A percentile compares a stretch with the other conserved stretches of the same genome.
These are phyloP conservation scores for Lathyrus tuberosus DNA, from an alignment of 306 rosid genomes.

Conservation along the genomic window DNA sequence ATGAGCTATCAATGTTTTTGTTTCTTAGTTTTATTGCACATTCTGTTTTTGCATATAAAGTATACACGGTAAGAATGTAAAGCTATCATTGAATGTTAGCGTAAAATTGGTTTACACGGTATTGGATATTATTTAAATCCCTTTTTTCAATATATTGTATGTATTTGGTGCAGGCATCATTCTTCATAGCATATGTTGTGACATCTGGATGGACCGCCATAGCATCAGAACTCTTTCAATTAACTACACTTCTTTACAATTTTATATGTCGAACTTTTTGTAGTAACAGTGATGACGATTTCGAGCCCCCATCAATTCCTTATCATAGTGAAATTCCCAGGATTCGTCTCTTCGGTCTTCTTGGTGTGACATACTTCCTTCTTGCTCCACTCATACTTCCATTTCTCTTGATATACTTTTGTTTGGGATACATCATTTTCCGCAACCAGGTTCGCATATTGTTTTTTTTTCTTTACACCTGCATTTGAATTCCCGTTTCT, in stretches of 20 bases:
- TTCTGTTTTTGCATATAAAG: not conserved
- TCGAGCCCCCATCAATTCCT: constrained; percentile 63
- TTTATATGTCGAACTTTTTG: constrained; percentile 43
- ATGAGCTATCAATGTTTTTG: not conserved
- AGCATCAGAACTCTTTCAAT: constrained; percentile 68
- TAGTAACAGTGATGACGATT: constrained; percentile 42
- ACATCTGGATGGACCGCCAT: constrained; percentile 67
- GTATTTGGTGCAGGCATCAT: constrained; percentile 70
- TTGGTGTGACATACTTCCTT: constrained; percentile 85
- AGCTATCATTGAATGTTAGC: not conserved
- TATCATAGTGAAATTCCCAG: constrained; percentile 71
- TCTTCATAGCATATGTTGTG: constrained; percentile 78
- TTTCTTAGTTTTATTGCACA: not conserved
- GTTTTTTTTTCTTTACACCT: not conserved
- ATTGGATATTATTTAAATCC: not conserved
- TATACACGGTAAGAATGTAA: not conserved
- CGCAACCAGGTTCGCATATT: constrained; percentile 81
- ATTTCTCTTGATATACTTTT: constrained; percentile 79
- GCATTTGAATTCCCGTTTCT: not conserved
- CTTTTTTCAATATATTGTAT: constrained; percentile 22
- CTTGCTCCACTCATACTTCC: constrained; percentile 92
- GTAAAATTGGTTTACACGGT: not conserved
- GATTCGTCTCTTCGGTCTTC: constrained; percentile 81
- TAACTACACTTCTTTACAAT: constrained; percentile 51
- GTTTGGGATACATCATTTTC: constrained; percentile 78